These are phyloP conservation scores for Themeda triandra DNA, from an alignment of 176 grass and related monocot species.

Conservation along the genomic window DNA sequence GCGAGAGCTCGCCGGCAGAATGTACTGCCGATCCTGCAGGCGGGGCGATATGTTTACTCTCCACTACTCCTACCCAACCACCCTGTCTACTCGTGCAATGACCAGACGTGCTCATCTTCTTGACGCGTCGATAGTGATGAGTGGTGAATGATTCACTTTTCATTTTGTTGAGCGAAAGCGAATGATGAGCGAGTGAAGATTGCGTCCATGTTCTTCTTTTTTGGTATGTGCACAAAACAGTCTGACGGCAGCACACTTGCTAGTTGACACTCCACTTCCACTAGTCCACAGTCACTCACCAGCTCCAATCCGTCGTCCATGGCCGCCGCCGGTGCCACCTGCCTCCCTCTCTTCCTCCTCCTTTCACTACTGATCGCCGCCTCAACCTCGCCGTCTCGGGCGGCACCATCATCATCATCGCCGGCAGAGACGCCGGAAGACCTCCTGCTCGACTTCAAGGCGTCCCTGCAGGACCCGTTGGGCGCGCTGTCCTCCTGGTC, in stretches of 20 bases:
- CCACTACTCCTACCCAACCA: not conserved
- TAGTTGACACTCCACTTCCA: not conserved
- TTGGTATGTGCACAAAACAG: not conserved
- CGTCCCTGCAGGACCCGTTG: conserved; percentile 46
- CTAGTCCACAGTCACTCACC: not conserved
- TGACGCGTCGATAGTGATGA: not conserved
- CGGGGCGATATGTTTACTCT: not conserved
- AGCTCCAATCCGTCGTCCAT: conserved; percentile 22
- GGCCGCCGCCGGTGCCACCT: not conserved
- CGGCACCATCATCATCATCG: not conserved
- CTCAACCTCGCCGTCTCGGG: not conserved
- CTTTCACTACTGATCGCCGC: not conserved
- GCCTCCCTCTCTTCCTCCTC: conserved; percentile 19
- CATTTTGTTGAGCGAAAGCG: not conserved
- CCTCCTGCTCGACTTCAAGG: conserved; percentile 61
- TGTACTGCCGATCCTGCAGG: not conserved
- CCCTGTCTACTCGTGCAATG: not conserved
- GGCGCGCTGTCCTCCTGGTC: conserved; percentile 61
- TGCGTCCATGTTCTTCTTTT: not conserved
- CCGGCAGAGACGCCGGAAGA: not conserved
- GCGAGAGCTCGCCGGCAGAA: conserved; percentile 12
- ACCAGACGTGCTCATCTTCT: not conserved
- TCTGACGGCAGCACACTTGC: not conserved
- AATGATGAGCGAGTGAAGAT: not conserved
- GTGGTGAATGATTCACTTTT: not conserved